A percentile compares a stretch with the other conserved stretches of the same genome.
Evolutionary conservation across 1,284 basidiomycete genomes (phyloP).

Genomic region (Heliocybe sulcata): DNA sequence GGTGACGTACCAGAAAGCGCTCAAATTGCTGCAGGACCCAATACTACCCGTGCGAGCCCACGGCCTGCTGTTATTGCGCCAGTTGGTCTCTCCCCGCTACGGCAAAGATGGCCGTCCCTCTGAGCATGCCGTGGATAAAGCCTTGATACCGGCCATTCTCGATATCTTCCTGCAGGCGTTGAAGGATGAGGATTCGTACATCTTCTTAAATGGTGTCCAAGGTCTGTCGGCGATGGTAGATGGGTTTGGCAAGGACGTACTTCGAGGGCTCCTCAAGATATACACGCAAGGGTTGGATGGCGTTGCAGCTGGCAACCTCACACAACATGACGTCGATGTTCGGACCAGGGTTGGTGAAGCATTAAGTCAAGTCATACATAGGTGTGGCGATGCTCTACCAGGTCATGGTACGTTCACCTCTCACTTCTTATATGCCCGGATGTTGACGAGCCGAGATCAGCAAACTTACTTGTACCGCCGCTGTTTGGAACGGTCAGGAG

Average conservation of each 20-base stretch:
- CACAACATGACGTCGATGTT: conserved; percentile 68
- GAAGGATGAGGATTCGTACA: conserved; percentile 91
- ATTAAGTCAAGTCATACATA: conserved; percentile 70
- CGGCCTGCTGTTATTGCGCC: conserved; percentile 78
- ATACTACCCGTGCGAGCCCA: conserved; percentile 95
- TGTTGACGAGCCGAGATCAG: conserved; percentile 26
- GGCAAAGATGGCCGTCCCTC: conserved; percentile 10
- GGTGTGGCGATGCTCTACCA: conserved; percentile 66
- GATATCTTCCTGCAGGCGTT: conserved; percentile 84
- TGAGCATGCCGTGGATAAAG: conserved; percentile 35
- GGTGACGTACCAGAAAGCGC: conserved; percentile 79
- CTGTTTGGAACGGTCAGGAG: conserved; percentile 57
- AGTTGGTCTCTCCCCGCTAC: conserved; percentile 48
- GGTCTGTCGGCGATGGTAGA: conserved; percentile 83
- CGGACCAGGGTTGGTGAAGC: conserved; percentile 87
- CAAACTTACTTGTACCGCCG: conserved; percentile 63
- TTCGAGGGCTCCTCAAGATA: conserved; percentile 55
- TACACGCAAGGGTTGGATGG: conserved; percentile 54
- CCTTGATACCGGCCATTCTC: conserved; percentile 77
- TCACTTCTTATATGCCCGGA: not conserved
- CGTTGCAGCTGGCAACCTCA: conserved; percentile 37
- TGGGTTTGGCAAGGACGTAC: conserved; percentile 66
- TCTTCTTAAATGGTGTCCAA: conserved; percentile 91
- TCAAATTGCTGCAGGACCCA: conserved; percentile 86
- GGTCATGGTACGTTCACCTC: conserved; percentile 54